Evolutionary conservation across 305 asterid species (phyloP).

Genomic region (Ajuga reptans): DNA sequence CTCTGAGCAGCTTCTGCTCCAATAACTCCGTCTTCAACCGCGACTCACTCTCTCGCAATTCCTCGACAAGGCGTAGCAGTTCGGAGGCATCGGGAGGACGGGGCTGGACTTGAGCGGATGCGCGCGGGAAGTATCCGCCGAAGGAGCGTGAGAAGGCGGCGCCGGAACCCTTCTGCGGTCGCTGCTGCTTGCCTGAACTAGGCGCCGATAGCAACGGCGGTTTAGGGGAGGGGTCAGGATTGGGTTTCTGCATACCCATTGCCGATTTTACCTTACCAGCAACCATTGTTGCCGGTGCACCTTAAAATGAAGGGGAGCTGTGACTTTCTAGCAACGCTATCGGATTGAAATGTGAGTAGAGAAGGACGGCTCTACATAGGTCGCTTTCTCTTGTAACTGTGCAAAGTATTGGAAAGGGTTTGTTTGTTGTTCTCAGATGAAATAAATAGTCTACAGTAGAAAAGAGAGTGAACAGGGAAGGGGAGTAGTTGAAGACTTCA

Average conservation of each 20-base stretch:
- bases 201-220: constrained; percentile 37
- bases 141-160: constrained; percentile 63
- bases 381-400: constrained; percentile 24
- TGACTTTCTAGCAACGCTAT: constrained; percentile 23
- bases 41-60: constrained; percentile 71
- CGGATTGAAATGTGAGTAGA: constrained; percentile 22
- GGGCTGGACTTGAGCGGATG: constrained; percentile 94
- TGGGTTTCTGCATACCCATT: constrained; percentile 62
- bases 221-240: constrained; percentile 29
- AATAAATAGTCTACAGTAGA: not conserved
- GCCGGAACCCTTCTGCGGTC: constrained; percentile 43
- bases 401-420: not conserved
- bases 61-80: constrained; percentile 68
- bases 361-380: constrained; percentile 27
- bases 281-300: constrained; percentile 43
- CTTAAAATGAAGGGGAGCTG: constrained; percentile 15
- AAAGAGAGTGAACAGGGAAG: not conserved
- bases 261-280: constrained; percentile 72
- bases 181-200: constrained; percentile 36
- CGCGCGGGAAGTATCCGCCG: constrained; percentile 75
- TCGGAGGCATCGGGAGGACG: constrained; percentile 79
- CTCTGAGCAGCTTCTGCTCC: constrained; percentile 63
- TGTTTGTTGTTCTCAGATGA: not conserved
- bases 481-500: not conserved
- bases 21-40: constrained; percentile 61